These are phyloP conservation scores for Lippia alba DNA, from an alignment of 305 asterid genomes.

Conservation along the genomic window DNA sequence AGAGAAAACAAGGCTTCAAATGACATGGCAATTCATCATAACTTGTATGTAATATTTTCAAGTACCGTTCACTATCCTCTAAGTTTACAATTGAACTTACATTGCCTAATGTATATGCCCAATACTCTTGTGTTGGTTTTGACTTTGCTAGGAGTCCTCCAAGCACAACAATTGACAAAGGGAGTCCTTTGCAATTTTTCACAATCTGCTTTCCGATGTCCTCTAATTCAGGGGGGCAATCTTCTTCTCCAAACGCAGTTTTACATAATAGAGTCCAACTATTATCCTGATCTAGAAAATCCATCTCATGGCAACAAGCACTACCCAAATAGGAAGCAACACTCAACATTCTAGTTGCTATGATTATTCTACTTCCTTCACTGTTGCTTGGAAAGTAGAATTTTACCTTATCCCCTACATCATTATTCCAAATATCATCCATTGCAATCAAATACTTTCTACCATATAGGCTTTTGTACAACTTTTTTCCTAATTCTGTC, in stretches of 20 bases:
- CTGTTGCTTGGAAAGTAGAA: background rate
- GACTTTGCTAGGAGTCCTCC: background rate
- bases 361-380: background rate
- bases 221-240: background rate
- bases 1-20: background rate
- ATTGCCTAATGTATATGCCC: background rate
- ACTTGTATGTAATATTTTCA: background rate
- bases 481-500: background rate
- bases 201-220: background rate
- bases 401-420: background rate
- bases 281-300: background rate
- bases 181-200: background rate
- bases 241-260: background rate
- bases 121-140: background rate
- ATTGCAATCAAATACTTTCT: background rate
- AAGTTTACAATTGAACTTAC: background rate
- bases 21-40: background rate
- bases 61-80: background rate
- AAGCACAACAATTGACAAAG: background rate
- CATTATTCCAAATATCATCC: background rate
- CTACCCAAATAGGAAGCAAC: background rate
- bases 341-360: background rate
- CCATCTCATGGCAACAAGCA: background rate
- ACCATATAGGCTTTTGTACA: background rate
- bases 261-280: constrained; percentile 9